phyloP scores from a whole-genome alignment of 176 grass and related monocot genomes.

The Neostapfia colusana region DNA sequence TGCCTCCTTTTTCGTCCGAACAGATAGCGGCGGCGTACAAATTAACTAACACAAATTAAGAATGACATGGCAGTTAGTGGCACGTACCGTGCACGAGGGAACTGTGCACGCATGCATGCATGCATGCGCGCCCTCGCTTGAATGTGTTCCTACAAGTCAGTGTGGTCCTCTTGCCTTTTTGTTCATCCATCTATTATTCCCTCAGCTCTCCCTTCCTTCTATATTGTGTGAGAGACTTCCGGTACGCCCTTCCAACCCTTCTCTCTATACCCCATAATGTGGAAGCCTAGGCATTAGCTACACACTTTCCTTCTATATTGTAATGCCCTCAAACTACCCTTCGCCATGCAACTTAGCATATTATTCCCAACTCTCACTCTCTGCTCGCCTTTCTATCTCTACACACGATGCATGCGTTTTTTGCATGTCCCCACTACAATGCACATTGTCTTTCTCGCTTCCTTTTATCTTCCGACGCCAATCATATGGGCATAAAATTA shows the following conservation, averaged over 20 bases:
- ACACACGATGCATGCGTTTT: slow-evolving; percentile 1
- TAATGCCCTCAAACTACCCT: slow-evolving; percentile 39
- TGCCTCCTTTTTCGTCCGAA: not conserved
- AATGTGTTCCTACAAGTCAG: slow-evolving; percentile 17
- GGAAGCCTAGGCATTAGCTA: no score
- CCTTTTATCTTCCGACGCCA: slow-evolving; percentile 18
- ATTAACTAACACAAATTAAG: not conserved
- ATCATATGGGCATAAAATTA: slow-evolving; percentile 55
- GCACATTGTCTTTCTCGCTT: slow-evolving; percentile 32
- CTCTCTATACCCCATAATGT: no score
- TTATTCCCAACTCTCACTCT: slow-evolving; percentile 3
- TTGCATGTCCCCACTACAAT: slow-evolving; percentile 40
- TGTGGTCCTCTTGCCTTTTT: slow-evolving; percentile 35
- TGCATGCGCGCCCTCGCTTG: not conserved
- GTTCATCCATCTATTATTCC: slow-evolving; percentile 34
- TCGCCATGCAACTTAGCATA: slow-evolving; percentile 38
- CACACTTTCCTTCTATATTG: slow-evolving; percentile 33
- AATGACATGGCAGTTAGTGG: slow-evolving; percentile 10
- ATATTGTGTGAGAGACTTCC: not conserved
- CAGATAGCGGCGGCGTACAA: not conserved
- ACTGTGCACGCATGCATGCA: slow-evolving; percentile 1
- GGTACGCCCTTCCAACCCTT: no score
- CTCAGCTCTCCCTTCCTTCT: slow-evolving; percentile 36
- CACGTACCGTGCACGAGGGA: slow-evolving; percentile 39
- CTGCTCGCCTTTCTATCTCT: not conserved